phyloP scores from a whole-genome alignment of 75 land plant species.

The Chamaecyparis obtusa region DNA sequence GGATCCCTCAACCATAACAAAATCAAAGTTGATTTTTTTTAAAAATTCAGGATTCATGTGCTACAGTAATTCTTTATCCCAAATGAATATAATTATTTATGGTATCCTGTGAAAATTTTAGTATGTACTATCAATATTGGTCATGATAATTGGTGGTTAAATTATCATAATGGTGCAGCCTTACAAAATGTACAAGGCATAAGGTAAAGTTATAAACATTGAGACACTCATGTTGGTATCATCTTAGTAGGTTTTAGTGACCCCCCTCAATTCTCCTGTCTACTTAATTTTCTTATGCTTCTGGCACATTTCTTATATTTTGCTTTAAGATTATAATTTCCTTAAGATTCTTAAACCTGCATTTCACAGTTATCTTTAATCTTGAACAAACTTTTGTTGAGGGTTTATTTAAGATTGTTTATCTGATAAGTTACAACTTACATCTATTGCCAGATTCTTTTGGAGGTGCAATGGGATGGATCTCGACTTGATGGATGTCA shows the following conservation, averaged over 20 bases:
- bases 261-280: not conserved
- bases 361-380: not conserved
- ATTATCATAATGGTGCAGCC: too few relatives aligned
- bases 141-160: too few relatives aligned
- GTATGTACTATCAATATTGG: too few relatives aligned
- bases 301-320: not conserved
- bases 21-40: too few relatives aligned
- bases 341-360: not conserved
- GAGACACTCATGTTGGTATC: not conserved
- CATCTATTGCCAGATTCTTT: slow-evolving; percentile 58
- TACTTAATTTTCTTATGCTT: not conserved
- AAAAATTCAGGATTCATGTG: too few relatives aligned
- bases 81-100: too few relatives aligned
- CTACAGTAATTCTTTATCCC: too few relatives aligned
- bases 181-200: not conserved
- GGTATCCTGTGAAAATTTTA: not conserved
- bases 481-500: slow-evolving; percentile 26
- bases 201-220: not conserved
- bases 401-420: not conserved
- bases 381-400: not conserved
- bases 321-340: not conserved
- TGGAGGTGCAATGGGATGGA: slow-evolving; percentile 50
- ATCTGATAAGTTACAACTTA: slow-evolving; percentile 10
- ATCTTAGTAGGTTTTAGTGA: not conserved
- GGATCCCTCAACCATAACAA: not conserved